Evolutionary conservation across 164 flowering plant species (phyloP), one percentile per base, ranked within the genome.

Genomic region (Liquidambar formosana): DNA sequence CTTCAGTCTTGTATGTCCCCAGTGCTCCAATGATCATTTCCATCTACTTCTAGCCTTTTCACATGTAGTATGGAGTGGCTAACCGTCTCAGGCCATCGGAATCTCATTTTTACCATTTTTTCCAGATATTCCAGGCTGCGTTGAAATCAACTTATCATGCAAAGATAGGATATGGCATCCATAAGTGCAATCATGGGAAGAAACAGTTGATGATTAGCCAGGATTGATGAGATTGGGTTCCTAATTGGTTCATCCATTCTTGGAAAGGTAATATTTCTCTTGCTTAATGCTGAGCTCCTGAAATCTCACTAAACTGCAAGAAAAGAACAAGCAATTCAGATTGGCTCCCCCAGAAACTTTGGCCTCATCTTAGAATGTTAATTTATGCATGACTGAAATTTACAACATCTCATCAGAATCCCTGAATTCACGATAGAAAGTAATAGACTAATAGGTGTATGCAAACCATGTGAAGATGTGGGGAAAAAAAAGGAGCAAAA

Each of bases 251-350:
- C 28, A 9, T 48, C 18, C 59, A 53, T 41, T 57, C 64, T 10
- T 26, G 8, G 14, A 48, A 23, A 28, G 14, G 22, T 59, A 18
- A 54, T 47, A 11, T n/a, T 77, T 44, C 33, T 81, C 66, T 45
- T 76, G 54, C 49, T 63, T 51, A 26, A 65, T 68, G 75, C 89
- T 84, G 46, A 86, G 80, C 65, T 78, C 83, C 75, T 84, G 73
- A 64, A 88, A 88, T 67, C 80, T 80, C 43, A 61, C 59, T 49
- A 88, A 77, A 48, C 89, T 86, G 82, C 81, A 77, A 67, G 54
- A 56, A 51, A 63, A 44, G 47, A 63, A 9, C 10, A 56, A 57
- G 54, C 57, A 65, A 14, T 10, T 65, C 28, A 61, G 18, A 8
- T 27, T 38, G 41, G 25, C 16, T 38, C 47, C 15, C 18, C 10